Evolutionary conservation across 805 yeast species (phyloP).

Genomic region (Candida sphagnicola): DNA sequence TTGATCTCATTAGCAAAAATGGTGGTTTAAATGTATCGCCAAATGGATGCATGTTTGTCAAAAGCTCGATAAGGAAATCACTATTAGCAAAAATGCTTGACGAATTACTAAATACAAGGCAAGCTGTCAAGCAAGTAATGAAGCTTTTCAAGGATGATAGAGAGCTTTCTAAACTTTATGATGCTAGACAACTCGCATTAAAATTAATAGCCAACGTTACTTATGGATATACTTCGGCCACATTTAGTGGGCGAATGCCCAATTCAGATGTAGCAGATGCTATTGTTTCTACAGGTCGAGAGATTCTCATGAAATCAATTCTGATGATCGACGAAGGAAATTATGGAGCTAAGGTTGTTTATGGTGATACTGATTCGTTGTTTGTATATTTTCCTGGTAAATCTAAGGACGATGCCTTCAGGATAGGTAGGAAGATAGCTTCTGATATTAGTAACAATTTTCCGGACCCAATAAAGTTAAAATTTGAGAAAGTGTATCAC

Average conservation of each 20-base stretch:
- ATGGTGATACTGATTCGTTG: conserved; percentile 94
- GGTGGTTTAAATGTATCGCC: conserved; percentile 65
- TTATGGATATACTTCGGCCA: conserved; percentile 92
- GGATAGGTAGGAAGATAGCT: conserved; percentile 70
- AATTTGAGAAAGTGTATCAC: conserved; percentile 90
- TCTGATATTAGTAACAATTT: conserved; percentile 54
- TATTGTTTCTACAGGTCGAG: conserved; percentile 88
- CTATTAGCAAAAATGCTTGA: conserved; percentile 77
- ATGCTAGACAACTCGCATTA: conserved; percentile 80
- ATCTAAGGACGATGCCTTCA: conserved; percentile 71
- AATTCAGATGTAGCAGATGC: conserved; percentile 93
- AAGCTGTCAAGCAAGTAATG: conserved; percentile 76
- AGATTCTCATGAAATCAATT: conserved; percentile 70
- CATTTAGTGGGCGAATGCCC: conserved; percentile 97
- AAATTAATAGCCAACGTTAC: conserved; percentile 93
- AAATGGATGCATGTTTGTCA: conserved; percentile 79
- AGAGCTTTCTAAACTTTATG: conserved; percentile 52
- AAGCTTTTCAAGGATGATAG: conserved; percentile 40
- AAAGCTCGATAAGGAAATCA: conserved; percentile 62
- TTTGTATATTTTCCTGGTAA: conserved; percentile 89
- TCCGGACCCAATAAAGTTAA: conserved; percentile 78
- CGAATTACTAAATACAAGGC: conserved; percentile 76
- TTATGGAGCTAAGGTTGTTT: conserved; percentile 91
- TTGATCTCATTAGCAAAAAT: conserved; percentile 49
- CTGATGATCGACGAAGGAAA: conserved; percentile 55